Conservation (phyloP, 2,329 filamentous ascomycete genomes). For the Aspergillus brunneoviolaceus region DNA sequence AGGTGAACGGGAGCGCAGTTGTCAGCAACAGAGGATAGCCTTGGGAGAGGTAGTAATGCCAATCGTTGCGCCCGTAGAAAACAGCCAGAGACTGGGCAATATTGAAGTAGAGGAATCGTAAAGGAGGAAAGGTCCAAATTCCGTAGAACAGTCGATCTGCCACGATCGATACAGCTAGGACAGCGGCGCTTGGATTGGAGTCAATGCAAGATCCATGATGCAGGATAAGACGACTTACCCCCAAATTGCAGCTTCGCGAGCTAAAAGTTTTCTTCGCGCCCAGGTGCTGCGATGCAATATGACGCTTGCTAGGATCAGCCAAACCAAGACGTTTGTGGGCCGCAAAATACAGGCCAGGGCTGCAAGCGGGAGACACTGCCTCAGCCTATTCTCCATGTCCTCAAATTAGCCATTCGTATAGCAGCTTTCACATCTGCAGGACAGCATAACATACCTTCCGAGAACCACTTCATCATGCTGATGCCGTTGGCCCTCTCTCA, state of each 20-base stretch:
- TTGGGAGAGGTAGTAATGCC: conserved; percentile 91
- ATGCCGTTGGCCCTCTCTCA: neutral
- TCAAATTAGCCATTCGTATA: conserved; percentile 10
- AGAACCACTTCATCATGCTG: conserved; percentile 17
- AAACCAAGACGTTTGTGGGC: conserved; percentile 86
- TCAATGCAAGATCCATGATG: conserved; percentile 13
- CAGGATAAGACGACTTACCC: conserved; percentile 32
- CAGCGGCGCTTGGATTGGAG: conserved; percentile 36
- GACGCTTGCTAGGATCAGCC: conserved; percentile 65
- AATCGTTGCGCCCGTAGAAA: conserved; percentile 87
- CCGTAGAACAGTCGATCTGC: conserved; percentile 80
- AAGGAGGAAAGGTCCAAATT: conserved; percentile 82
- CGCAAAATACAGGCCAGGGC: conserved; percentile 80
- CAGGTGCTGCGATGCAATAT: conserved; percentile 48
- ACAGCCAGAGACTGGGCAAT: conserved; percentile 80
- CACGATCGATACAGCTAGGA: conserved; percentile 63
- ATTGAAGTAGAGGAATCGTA: conserved; percentile 89
- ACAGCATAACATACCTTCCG: conserved; percentile 24
- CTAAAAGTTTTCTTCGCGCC: conserved; percentile 52
- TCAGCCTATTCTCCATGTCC: conserved; percentile 44
- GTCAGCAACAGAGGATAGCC: conserved; percentile 84
- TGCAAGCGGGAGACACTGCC: conserved; percentile 70
- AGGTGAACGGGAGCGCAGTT: conserved; percentile 74
- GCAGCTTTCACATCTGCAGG: neutral
- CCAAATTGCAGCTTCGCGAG: conserved; percentile 65